Base-by-base conservation (phyloP, 108 stramenopile species). In the Fistulifera pelliculosa region DNA sequence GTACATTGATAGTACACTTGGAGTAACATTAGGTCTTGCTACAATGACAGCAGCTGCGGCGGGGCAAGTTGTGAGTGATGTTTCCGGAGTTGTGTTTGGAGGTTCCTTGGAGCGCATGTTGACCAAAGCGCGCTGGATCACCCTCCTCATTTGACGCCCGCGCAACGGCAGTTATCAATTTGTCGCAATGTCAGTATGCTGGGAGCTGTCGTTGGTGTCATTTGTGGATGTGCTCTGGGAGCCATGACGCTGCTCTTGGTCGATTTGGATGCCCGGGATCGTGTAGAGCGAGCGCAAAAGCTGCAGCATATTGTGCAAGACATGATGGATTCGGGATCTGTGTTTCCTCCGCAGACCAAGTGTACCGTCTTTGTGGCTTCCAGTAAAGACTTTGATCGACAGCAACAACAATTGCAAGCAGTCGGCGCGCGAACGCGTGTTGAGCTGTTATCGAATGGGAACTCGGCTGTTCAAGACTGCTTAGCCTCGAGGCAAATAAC, bases 1-100 rank as follows among this genome's bases (percentile, higher is more conserved):
- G 17, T 19, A 43, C 18, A 81, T 87, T 57, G 86, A 87, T 55
- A 65, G 47, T 2, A 79, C 80, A 0, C 31, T 87, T 5, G 86
- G 86, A 41, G 82, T 84, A 0, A 56, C 52, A 41, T 71, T 87
- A 21, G 82, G 82, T 4, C 58, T 87, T 26, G 68, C 80, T 11
- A 87, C 86, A 4, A 45, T 87, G 49, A 74, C 82, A 2, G 86
- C 86, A 3, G 86, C 86, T 5, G 79, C 75, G 2, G 49, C 80
- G 15, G 85, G 81, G 16, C 77, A 81, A 54, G 58, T 86, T 31
- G 49, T 65, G 12, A 52, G 41, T 16, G 61, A 71, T 35, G 54
- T 53, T 27, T 39, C 44, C 38, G 72, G 72, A 7, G 66, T 73
- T 4, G n/a, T 73, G 11, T 73, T 74, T 52, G 72, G 79, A 0